Conservation (phyloP, 2,329 filamentous ascomycete species). For the Hymenoscyphus infarciens region DNA sequence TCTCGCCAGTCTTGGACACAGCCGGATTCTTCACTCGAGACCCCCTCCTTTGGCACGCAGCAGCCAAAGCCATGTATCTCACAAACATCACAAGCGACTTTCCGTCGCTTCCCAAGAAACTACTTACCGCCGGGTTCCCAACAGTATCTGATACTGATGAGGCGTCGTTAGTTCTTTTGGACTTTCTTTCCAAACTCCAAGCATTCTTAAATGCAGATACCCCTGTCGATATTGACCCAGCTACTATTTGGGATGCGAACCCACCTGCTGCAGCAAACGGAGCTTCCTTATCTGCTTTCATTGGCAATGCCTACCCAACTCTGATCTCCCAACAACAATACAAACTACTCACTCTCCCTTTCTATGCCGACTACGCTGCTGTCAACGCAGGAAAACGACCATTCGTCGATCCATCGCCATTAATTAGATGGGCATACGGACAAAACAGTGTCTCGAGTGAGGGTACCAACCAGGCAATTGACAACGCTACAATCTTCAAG, state of each 20-base stretch:
- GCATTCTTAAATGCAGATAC: constrained; percentile 40
- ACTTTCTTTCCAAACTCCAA: constrained; percentile 43
- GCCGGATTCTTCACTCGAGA: constrained; percentile 45
- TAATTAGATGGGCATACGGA: constrained; percentile 46
- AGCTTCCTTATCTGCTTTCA: constrained; percentile 36
- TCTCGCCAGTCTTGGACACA: constrained; percentile 46
- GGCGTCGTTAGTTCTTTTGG: constrained; percentile 39
- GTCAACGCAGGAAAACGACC: constrained; percentile 43
- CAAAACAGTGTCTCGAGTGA: constrained; percentile 40
- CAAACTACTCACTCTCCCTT: constrained; percentile 44
- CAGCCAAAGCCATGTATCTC: constrained; percentile 43
- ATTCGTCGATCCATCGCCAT: constrained; percentile 47
- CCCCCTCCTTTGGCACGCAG: constrained; percentile 41
- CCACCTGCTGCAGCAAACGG: constrained; percentile 33
- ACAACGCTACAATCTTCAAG: constrained; percentile 49
- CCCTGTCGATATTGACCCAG: constrained; percentile 22
- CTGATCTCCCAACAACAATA: constrained; percentile 47
- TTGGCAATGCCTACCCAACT: constrained; percentile 44
- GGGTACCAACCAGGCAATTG: constrained; percentile 37
- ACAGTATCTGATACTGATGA: constrained; percentile 31
- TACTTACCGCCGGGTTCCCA: constrained; percentile 43
- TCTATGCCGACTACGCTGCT: constrained; percentile 47
- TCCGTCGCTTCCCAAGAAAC: constrained; percentile 39
- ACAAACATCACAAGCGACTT: constrained; percentile 42
- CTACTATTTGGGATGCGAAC: constrained; percentile 21